phyloP scores from a whole-genome alignment of 2,329 filamentous ascomycete genomes.

The Sclerotiophoma versabilis region DNA sequence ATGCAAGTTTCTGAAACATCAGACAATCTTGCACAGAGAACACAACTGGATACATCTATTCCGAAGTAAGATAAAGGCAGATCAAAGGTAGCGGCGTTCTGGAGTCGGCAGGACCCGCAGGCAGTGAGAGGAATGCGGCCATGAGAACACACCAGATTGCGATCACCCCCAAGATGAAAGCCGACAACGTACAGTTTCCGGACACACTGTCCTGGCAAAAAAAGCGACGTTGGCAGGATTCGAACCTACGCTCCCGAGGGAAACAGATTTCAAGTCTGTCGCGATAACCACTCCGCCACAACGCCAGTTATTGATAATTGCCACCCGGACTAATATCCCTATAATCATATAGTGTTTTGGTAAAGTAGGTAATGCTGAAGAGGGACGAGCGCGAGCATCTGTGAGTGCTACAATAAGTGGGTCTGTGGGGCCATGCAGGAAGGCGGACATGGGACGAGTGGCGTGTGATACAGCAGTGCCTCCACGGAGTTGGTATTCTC shows the following conservation, averaged over 20 bases:
- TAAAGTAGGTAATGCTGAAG: no score
- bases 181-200: neutral
- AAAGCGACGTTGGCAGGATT: conserved; percentile 43
- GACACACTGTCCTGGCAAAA: no score
- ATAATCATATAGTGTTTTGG: no score
- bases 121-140: no score
- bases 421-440: neutral
- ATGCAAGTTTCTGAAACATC: no score
- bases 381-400: neutral
- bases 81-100: no score
- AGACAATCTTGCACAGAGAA: no score
- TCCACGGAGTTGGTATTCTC: no score
- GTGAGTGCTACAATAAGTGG: neutral
- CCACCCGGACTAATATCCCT: neutral
- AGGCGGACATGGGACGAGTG: neutral
- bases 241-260: conserved; percentile 48
- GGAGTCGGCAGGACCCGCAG: no score
- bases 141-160: no score
- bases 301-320: conserved; percentile 21
- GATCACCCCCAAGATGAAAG: neutral
- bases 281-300: conserved; percentile 49
- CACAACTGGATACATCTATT: no score
- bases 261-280: conserved; percentile 51
- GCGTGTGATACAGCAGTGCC: neutral
- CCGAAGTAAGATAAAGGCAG: no score